Conservation (phyloP, 2,329 filamentous ascomycete species). For the Hymenoscyphus fructigenus region DNA sequence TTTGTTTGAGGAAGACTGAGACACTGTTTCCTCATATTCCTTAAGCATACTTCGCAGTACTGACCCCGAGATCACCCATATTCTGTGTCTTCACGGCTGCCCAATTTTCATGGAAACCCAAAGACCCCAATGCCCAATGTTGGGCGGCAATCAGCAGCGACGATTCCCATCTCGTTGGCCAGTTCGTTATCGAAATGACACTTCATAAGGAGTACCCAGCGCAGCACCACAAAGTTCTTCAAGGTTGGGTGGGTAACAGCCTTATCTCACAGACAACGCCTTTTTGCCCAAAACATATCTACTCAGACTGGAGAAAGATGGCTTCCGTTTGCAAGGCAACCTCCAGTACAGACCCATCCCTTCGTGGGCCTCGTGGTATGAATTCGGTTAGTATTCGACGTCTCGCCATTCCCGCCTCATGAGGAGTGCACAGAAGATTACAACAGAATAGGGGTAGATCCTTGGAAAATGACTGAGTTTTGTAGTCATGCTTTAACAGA, state of each 20-base stretch:
- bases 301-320: not conserved
- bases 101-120: not conserved
- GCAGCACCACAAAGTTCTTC: not conserved
- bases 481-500: not conserved
- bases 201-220: not conserved
- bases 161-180: not conserved
- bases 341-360: not conserved
- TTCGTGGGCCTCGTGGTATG: not conserved
- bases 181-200: not conserved
- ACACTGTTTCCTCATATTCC: too few species aligned
- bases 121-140: not conserved
- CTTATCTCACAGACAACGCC: not conserved
- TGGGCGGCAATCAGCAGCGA: not conserved
- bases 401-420: not conserved
- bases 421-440: not conserved
- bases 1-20: too few species aligned
- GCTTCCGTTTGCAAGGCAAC: not conserved
- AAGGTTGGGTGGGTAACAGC: not conserved
- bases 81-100: not conserved
- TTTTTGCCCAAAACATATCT: not conserved
- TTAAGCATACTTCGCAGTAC: too few species aligned
- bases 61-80: not conserved
- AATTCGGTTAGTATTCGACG: not conserved
- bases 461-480: not conserved
- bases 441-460: not conserved